These are phyloP conservation scores for Xylariaceae sp. DNA, from an alignment of 2,329 filamentous ascomycete genomes.

Conservation along the genomic window DNA sequence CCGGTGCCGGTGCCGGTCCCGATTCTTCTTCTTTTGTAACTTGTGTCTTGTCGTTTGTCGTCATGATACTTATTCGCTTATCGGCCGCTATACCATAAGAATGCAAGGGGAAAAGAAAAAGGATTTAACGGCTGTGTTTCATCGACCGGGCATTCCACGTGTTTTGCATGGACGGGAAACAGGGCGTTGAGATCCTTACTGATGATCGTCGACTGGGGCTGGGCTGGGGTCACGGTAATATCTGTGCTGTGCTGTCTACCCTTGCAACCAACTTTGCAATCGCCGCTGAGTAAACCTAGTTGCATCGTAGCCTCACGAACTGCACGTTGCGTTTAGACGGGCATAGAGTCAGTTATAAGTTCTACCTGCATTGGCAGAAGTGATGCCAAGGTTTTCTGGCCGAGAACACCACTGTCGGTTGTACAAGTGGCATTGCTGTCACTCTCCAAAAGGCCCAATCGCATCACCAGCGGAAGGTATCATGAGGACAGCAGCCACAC, in stretches of 20 bases:
- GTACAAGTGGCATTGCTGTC: not conserved
- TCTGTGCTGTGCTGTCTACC: constrained; percentile 8
- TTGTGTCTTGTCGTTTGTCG: not conserved
- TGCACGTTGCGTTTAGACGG: not conserved
- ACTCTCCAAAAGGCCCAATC: constrained; percentile 10
- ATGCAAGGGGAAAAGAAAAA: not conserved
- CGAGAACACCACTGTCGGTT: too few species aligned
- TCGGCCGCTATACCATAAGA: not conserved
- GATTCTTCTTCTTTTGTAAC: too few species aligned
- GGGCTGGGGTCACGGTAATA: constrained; percentile 2
- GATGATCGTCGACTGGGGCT: too few species aligned
- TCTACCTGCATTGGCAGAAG: too few species aligned
- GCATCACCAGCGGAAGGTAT: constrained; percentile 8
- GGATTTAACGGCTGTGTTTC: too few species aligned
- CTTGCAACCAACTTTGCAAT: constrained; percentile 10
- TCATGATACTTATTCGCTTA: not conserved
- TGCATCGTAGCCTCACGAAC: constrained; percentile 2
- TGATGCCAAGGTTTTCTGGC: too few species aligned
- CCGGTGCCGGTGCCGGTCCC: too few species aligned
- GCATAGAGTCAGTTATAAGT: not conserved
- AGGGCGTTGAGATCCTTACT: constrained; percentile 1
- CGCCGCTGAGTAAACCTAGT: too few species aligned
- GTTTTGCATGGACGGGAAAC: too few species aligned
- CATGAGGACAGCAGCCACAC: too few species aligned
- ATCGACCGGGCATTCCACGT: too few species aligned